Percentiles rank a stretch among this genome's conserved stretches.
Conservation (phyloP, 441 rosid genomes). For the Corymbia calophylla region DNA sequence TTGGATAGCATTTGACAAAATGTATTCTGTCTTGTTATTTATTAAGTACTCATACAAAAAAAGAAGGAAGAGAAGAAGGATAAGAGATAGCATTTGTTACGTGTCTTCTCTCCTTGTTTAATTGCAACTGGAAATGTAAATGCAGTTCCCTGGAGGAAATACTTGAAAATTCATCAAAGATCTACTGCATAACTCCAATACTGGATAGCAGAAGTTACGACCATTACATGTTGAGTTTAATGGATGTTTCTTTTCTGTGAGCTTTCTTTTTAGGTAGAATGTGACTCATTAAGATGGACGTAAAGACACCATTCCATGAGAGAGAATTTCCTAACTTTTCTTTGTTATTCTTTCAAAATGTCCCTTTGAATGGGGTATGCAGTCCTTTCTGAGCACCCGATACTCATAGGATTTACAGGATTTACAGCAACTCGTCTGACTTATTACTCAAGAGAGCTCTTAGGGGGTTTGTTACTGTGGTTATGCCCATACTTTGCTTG, state of each 20-base stretch:
- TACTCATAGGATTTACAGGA: not conserved
- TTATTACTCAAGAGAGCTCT: not conserved
- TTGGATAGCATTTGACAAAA: conserved; percentile 9
- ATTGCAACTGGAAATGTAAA: not conserved
- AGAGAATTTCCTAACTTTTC: not conserved
- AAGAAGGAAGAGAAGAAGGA: not conserved
- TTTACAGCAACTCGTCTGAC: not conserved
- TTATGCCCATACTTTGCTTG: not conserved
- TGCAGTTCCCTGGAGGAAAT: not conserved
- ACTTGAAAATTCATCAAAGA: not conserved
- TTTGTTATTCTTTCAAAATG: not conserved
- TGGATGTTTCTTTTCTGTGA: not conserved
- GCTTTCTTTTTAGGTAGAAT: not conserved
- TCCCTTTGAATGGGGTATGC: not conserved
- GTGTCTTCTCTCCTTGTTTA: not conserved
- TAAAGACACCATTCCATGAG: not conserved
- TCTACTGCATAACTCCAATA: not conserved
- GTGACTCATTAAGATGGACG: not conserved
- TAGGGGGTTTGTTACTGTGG: not conserved
- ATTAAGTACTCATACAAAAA: not conserved
- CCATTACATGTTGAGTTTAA: not conserved
- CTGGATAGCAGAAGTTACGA: not conserved
- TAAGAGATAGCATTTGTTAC: not conserved
- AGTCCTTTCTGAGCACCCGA: not conserved
- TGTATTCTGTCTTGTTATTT: not conserved